A percentile compares a stretch with the other conserved stretches of the same genome.
phyloP scores from a whole-genome alignment of 306 rosid species.

The Nissolia schottii region DNA sequence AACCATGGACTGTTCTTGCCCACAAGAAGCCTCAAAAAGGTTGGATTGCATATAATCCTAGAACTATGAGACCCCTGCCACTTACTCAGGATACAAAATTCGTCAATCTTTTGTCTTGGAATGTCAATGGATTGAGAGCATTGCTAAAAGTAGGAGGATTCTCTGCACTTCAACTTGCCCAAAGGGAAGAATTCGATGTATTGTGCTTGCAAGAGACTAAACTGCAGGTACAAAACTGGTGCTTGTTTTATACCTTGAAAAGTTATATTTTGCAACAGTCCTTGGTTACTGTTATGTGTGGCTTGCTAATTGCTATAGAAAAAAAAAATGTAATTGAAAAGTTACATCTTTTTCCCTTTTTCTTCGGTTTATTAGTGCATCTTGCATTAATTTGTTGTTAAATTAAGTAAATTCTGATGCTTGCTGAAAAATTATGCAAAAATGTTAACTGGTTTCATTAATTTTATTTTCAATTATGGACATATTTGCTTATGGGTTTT shows the following conservation, averaged over 20 bases:
- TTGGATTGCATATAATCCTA: constrained; percentile 92
- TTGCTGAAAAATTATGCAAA: neutral
- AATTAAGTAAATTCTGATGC: neutral
- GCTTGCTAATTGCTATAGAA: neutral
- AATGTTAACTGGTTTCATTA: constrained; percentile 8
- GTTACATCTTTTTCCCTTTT: neutral
- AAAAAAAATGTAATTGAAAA: neutral
- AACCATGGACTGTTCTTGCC: constrained; percentile 87
- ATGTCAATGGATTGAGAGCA: constrained; percentile 93
- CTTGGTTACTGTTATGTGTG: neutral
- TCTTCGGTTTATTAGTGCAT: neutral
- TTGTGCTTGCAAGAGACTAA: constrained; percentile 97
- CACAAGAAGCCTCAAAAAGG: constrained; percentile 94
- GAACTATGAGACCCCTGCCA: constrained; percentile 67
- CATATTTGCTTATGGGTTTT: neutral
- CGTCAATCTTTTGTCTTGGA: constrained; percentile 87
- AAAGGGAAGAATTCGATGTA: constrained; percentile 84
- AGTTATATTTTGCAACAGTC: neutral
- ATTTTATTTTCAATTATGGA: too few relatives aligned
- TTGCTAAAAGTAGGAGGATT: constrained; percentile 73
- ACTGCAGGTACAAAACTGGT: constrained; percentile 61
- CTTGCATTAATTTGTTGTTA: neutral
- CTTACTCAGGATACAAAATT: constrained; percentile 55
- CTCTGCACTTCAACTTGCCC: constrained; percentile 72
- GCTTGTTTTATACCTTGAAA: constrained; percentile 1